A percentile compares a stretch with the other conserved stretches of the same genome.
These are phyloP conservation scores for Tolypocladium amazonense DNA, from an alignment of 2,329 filamentous ascomycete genomes.

Conservation along the genomic window DNA sequence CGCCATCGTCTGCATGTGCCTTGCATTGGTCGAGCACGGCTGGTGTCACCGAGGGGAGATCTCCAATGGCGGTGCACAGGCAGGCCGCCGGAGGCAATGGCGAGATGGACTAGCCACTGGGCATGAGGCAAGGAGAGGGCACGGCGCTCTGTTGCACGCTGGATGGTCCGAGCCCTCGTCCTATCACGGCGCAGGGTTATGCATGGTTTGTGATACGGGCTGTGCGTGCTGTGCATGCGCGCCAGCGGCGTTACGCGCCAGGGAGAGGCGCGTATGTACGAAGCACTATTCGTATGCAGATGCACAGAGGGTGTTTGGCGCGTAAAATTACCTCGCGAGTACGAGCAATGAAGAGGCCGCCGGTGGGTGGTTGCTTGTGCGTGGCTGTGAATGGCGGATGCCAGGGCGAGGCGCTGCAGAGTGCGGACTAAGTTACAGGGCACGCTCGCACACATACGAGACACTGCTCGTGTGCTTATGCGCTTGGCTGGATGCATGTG, in stretches of 20 bases:
- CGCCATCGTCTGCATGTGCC: slow-evolving; percentile 7
- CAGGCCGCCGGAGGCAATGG: slow-evolving; percentile 3
- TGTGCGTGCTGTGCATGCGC: slow-evolving; percentile 15
- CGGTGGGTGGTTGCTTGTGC: slow-evolving; percentile 1
- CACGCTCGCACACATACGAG: slow-evolving; percentile 1
- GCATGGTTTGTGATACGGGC: slow-evolving; percentile 23
- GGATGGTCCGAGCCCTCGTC: slow-evolving; percentile 10
- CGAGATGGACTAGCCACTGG: not conserved
- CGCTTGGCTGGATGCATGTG: not conserved
- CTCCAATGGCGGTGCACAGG: slow-evolving; percentile 7
- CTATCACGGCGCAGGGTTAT: slow-evolving; percentile 20
- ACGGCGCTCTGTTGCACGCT: slow-evolving; percentile 11
- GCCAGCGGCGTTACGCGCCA: slow-evolving; percentile 2
- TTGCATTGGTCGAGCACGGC: slow-evolving; percentile 7
- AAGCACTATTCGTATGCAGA: not conserved
- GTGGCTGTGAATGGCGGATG: slow-evolving; percentile 3
- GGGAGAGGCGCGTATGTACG: not conserved
- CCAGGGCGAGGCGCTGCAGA: not conserved
- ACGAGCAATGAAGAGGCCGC: slow-evolving; percentile 2
- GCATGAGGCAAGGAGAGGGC: slow-evolving; percentile 2
- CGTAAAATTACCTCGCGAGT: not conserved
- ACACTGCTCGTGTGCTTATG: not conserved
- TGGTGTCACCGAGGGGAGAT: slow-evolving; percentile 4
- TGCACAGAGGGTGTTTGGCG: not conserved
- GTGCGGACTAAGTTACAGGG: too few species aligned